Evolutionary conservation across 2,329 filamentous ascomycete species (phyloP).

Genomic region (Akanthomyces lecanii): DNA sequence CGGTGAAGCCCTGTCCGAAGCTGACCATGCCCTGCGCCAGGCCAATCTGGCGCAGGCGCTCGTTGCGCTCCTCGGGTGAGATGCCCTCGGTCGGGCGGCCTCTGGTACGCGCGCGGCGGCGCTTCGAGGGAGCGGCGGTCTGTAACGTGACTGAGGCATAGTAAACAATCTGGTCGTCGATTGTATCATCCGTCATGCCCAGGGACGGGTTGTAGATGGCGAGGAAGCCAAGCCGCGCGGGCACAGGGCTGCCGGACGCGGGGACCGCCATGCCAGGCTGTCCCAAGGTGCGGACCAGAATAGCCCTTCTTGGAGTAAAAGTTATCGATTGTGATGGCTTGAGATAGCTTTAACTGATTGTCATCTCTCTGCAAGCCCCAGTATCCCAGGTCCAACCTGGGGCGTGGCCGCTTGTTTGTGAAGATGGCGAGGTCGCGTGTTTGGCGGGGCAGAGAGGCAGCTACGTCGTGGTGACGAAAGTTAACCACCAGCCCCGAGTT

Average conservation of each 20-base stretch:
- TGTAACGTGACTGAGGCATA: conserved; percentile 64
- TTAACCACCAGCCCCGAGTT: neutral
- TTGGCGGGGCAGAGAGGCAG: conserved; percentile 1
- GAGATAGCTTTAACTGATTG: no score
- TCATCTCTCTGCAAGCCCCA: neutral
- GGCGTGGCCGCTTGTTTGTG: conserved; percentile 2
- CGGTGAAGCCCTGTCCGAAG: conserved; percentile 85
- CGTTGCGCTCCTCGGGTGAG: conserved; percentile 68
- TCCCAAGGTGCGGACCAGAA: neutral
- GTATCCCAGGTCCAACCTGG: neutral
- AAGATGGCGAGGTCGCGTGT: conserved; percentile 1
- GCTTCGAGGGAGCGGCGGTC: conserved; percentile 32
- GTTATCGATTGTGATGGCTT: neutral
- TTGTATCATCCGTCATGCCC: conserved; percentile 52
- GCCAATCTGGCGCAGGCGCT: conserved; percentile 86
- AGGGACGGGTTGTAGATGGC: conserved; percentile 92
- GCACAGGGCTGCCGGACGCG: conserved; percentile 33
- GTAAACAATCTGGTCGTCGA: conserved; percentile 86
- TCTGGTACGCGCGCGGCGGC: conserved; percentile 32
- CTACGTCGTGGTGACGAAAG: conserved; percentile 1
- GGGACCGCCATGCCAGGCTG: conserved; percentile 17
- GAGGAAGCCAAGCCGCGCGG: conserved; percentile 84
- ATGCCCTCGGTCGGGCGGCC: conserved; percentile 38
- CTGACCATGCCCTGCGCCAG: conserved; percentile 94
- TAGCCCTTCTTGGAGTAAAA: neutral